Percentiles rank a stretch among this genome's conserved stretches.
phyloP scores from a whole-genome alignment of 345 rosid genomes.

The Moricandia moricandioides region DNA sequence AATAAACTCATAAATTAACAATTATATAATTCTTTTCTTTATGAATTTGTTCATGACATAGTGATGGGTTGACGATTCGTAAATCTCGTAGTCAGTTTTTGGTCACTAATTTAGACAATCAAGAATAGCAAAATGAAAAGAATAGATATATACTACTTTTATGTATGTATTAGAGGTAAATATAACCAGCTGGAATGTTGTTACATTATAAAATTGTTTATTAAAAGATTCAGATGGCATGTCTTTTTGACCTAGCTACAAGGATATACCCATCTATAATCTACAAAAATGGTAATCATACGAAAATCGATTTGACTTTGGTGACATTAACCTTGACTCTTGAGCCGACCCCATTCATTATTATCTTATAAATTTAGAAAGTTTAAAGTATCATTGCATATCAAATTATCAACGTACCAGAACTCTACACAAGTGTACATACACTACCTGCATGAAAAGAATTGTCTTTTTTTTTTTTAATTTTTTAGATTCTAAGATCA shows the following conservation, averaged over 20 bases:
- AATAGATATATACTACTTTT: too few relatives aligned
- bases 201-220: background rate
- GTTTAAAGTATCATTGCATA: slow-evolving; percentile 18
- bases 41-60: background rate
- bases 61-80: background rate
- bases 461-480: background rate
- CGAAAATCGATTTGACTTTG: slow-evolving; percentile 22
- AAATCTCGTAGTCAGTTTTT: background rate
- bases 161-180: background rate
- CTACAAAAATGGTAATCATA: slow-evolving; percentile 26
- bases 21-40: background rate
- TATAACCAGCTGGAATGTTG: slow-evolving; percentile 32
- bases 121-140: background rate
- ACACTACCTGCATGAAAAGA: background rate
- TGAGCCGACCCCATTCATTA: slow-evolving; percentile 25
- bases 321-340: slow-evolving; percentile 23
- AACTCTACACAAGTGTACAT: slow-evolving; percentile 10
- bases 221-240: slow-evolving; percentile 1
- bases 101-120: background rate
- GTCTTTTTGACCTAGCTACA: slow-evolving; percentile 18
- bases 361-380: background rate
- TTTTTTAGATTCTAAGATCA: too few relatives aligned
- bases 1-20: background rate
- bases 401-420: slow-evolving; percentile 12
- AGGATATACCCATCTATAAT: background rate